Base-by-base conservation (phyloP, 352 stramenopile genomes). In the Phytophthora tentaculata region DNA sequence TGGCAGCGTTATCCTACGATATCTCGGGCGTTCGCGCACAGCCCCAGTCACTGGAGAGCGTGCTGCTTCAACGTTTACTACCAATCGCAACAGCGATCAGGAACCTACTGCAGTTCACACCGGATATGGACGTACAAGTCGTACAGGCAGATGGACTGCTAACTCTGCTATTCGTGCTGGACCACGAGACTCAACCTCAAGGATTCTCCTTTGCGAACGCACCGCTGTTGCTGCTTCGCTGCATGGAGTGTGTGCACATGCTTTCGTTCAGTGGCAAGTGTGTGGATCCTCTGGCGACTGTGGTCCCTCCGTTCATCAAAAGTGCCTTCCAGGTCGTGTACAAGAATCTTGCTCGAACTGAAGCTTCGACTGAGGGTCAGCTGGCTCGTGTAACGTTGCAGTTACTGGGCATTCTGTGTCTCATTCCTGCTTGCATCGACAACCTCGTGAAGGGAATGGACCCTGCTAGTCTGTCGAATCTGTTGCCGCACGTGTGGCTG, bases 361-460 rank as follows among this genome's bases (percentile, higher is more conserved):
- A 96, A 28, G 86, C 86, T 54, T 91, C 86, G 13, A 94, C 86
- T 0, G 88, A 96, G 52, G 86, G 88, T 16, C 87, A 95, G 61
- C 61, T 96, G 2, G 85, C 85, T 55, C 84, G 88, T 10, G 80
- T 94, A 43, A 93, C 85, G 26, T 69, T 96, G 16, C 88, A 96
- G 62, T 59, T 96, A 49, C 74, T 96, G 0, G 88, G 88, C 8
- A 94, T 95, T 32, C n/a, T 96, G 47, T 96, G 88, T 52, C 69
- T 96, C 16, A 91, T 95, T 48, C 88, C 88, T 24, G 85, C 86
- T 9, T 96, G 88, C 58, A 92, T 96, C 17, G 88, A 96, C 62
- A 96, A 87, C 23, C 77, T 96, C 41, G 88, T 96, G 12, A 94
- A 92, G 66, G 88, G 88, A 52, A 96, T 96, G 88, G 80, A 96